phyloP scores from a whole-genome alignment of 768 basidiomycete genomes.

The Collybia nuda region DNA sequence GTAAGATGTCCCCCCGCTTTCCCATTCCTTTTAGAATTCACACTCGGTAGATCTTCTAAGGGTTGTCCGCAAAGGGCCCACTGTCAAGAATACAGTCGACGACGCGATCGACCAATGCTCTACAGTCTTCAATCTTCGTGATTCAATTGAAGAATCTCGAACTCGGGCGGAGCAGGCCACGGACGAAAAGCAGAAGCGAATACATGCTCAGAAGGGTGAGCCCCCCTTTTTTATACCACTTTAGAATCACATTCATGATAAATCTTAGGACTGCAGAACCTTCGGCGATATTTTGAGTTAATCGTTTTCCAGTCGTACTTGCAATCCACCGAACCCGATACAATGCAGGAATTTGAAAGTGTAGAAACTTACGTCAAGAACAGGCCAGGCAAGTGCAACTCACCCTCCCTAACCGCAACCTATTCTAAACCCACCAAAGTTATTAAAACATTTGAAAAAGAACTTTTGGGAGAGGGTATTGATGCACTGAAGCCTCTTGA shows the following conservation, averaged over 20 bases:
- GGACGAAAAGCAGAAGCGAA: constrained; percentile 68
- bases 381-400: constrained; percentile 65
- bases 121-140: constrained; percentile 80
- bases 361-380: constrained; percentile 84
- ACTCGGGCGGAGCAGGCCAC: constrained; percentile 73
- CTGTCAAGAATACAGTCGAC: constrained; percentile 85
- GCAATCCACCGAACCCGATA: constrained; percentile 79
- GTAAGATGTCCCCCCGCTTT: constrained; percentile 38
- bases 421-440: constrained; percentile 42
- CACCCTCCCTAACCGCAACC: not conserved
- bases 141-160: constrained; percentile 84
- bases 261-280: constrained; percentile 68
- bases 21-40: constrained; percentile 1
- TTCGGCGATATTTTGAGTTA: constrained; percentile 83
- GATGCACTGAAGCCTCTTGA: constrained; percentile 82
- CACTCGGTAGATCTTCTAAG: constrained; percentile 65
- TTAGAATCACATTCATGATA: not conserved
- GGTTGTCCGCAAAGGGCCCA: constrained; percentile 82
- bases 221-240: not conserved
- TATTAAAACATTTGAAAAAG: constrained; percentile 93
- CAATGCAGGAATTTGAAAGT: constrained; percentile 67
- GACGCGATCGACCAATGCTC: constrained; percentile 86
- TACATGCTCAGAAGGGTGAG: constrained; percentile 71
- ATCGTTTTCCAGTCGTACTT: constrained; percentile 91
- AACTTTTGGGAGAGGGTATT: constrained; percentile 75